Base-by-base conservation (phyloP, 2,329 filamentous ascomycete species). In the Arthroderma uncinatum region DNA sequence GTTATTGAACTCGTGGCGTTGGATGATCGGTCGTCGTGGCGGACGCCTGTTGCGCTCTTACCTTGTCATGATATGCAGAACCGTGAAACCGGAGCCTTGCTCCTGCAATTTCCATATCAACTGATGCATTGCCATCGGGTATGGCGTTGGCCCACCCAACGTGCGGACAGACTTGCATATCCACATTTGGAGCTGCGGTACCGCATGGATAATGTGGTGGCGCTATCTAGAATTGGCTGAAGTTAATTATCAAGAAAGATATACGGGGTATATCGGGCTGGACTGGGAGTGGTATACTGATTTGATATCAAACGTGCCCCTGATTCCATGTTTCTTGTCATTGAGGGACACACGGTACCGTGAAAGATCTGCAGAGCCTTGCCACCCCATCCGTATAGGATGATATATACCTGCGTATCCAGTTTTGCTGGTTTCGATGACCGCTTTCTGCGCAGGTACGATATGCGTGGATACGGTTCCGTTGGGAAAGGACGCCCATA, bases 51-150 rank as follows among this genome's bases (percentile, higher is more conserved):
- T 9, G n/a, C 16, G 28, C 16, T 37, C 52, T 53, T 58, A 71
- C 70, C 63, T 76, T 77, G 60, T 78, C 76, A 61, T 77, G 75
- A 61, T 77, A 77, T 1, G 68, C 75, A 1, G 66, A 55, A 1
- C 75, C 74, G 4, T 64, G 61, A 58, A 74, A 75, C 4, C 57
- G 56, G 14, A 74, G 23, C 12, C 36, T 34, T 28, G 62, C 64
- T 1, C 71, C 73, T 21, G 62, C 57, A 5, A 71, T 64, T 0
- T 34, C 59, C 55, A 71, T 53, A 16, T 71, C 64, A 1, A 71
- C 70, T 1, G 37, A 60, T 1, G 62, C 70, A 23, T 62, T 57
- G 0, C 70, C 67, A 56, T 71, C 70, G 2, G 73, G 70, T 3
- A 73, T 58, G 2, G 69, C 63, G 60, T 68, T 72, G 1, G 66